Base-by-base conservation (phyloP, 2,329 filamentous ascomycete genomes). In the Epichloe typhina region DNA sequence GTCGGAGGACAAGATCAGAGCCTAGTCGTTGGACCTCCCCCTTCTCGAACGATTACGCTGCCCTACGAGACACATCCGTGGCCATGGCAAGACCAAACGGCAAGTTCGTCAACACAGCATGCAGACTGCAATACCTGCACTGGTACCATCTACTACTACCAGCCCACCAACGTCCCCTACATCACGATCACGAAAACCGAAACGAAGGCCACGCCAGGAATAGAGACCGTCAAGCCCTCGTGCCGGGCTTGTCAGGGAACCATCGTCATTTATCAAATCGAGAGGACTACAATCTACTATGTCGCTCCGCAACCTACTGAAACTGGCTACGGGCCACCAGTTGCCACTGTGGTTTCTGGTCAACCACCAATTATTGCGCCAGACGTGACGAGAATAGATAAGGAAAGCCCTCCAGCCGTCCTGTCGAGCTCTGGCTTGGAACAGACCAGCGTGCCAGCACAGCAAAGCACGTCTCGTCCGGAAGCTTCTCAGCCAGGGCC, bases 241-340 rank as follows among this genome's bases (percentile, higher is more conserved):
- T 50, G 48, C n/a, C 48, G 48, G 7, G 48, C 48, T 39, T 50
- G 48, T 19, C 17, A 50, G 35, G 48, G 48, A 17, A 50, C 48
- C n/a, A 13, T 50, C 48, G 37, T 44, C 48, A 50, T 50, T 13
- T 50, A 45, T 19, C n/a, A 50, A 38, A 45, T 45, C 26, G 48
- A 50, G 15, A 19, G 33, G 2, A 50, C 33, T 6, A 50, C 48
- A 33, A 45, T 45, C 33, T 50, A 50, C 35, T 31, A 37, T 37
- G 13, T 37, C n/a, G 23, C 39, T 7, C 48, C 31, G 43, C 39
- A 12, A 39, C 33, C 35, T 17, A 17, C 21, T 4, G 35, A 47
- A 21, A 45, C 19, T 6, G 41, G 15, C 9, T 23, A 15, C 11
- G 26, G 39, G 35, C 11, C 48, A 45, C 31, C 41, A 44, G 21